phyloP scores from a whole-genome alignment of 352 stramenopile genomes.

The Phytophthora cactorum region DNA sequence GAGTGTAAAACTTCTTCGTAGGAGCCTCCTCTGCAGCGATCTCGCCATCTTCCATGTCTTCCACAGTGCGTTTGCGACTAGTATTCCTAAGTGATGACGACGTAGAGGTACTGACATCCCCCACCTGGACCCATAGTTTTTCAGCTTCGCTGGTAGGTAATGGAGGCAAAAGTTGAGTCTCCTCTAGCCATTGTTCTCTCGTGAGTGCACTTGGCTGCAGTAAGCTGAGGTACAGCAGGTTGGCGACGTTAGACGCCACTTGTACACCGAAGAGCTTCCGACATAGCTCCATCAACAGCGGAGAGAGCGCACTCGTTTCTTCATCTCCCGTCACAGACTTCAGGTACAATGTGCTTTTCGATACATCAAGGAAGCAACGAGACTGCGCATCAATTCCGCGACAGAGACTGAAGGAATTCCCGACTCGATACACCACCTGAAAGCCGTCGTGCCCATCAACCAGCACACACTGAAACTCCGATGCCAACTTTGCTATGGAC shows the following conservation, averaged over 20 bases:
- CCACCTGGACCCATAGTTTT: conserved; percentile 40
- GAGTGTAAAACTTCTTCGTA: conserved; percentile 27
- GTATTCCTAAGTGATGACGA: neutral
- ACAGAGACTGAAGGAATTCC: conserved; percentile 43
- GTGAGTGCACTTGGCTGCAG: conserved; percentile 44
- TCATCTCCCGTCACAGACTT: conserved; percentile 33
- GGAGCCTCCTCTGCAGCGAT: conserved; percentile 36
- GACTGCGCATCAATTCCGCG: conserved; percentile 27
- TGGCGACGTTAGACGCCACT: conserved; percentile 61
- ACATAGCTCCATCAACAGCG: conserved; percentile 63
- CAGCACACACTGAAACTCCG: conserved; percentile 42
- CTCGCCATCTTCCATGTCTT: conserved; percentile 63
- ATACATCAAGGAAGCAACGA: conserved; percentile 56
- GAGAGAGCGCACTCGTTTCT: conserved; percentile 48
- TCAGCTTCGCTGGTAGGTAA: conserved; percentile 39
- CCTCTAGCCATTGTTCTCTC: conserved; percentile 65
- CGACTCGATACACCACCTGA: conserved; percentile 63
- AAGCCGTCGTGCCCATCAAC: conserved; percentile 51
- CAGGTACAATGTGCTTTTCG: conserved; percentile 44
- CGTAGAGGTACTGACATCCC: neutral
- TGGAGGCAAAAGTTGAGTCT: conserved; percentile 63
- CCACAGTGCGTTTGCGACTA: conserved; percentile 21
- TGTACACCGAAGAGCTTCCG: conserved; percentile 57
- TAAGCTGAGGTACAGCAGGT: conserved; percentile 76
- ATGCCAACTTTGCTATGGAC: conserved; percentile 35